Conservation (phyloP, 2,329 filamentous ascomycete genomes). For the Endoconidiophora polonica region DNA sequence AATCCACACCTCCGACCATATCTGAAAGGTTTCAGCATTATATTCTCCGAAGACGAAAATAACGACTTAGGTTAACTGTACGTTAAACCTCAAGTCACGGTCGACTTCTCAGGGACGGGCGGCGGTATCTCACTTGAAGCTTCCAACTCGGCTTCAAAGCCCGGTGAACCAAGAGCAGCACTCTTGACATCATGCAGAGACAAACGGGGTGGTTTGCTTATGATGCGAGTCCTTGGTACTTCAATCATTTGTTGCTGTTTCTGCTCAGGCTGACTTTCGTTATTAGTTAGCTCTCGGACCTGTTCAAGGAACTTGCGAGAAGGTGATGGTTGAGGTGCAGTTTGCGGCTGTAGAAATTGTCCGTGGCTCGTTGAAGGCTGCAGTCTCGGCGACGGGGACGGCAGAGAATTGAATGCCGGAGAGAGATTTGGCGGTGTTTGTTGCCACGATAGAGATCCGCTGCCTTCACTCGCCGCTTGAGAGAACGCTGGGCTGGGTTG, state of each 20-base stretch:
- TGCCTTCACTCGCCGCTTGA: background rate
- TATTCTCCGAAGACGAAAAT: too few relatives aligned
- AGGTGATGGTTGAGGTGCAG: too few relatives aligned
- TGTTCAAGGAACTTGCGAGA: too few relatives aligned
- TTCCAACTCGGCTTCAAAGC: background rate
- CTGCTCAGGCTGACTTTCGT: background rate
- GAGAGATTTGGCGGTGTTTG: background rate
- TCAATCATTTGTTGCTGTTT: background rate
- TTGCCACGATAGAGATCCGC: background rate
- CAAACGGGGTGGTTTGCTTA: background rate
- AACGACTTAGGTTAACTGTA: too few relatives aligned
- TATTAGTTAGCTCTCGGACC: too few relatives aligned
- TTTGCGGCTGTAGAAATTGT: too few relatives aligned
- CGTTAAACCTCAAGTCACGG: too few relatives aligned
- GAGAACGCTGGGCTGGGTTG: background rate
- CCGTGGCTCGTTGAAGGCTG: too few relatives aligned
- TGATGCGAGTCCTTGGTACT: background rate
- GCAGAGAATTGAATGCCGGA: background rate
- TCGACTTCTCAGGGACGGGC: background rate
- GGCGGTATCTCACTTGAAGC: background rate
- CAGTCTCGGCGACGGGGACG: constrained; percentile 1
- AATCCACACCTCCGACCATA: too few relatives aligned
- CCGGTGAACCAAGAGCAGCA: background rate
- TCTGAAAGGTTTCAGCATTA: too few relatives aligned
- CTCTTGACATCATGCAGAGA: background rate